Evolutionary conservation across 345 rosid species (phyloP), one percentile per base, ranked within the genome.

Genomic region (Salix udensis): DNA sequence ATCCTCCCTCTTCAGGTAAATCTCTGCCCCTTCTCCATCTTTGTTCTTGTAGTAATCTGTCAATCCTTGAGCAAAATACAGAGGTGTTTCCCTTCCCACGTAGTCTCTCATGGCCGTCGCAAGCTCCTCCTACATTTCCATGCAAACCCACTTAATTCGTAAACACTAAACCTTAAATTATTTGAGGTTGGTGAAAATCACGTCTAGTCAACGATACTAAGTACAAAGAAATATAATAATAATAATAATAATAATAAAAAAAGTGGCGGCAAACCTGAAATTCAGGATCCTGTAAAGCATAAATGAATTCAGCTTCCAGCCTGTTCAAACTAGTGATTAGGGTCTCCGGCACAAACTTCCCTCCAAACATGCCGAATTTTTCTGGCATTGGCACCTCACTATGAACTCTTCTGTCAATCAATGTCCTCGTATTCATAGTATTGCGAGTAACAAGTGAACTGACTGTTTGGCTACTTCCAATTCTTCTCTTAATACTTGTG

Each of bases 1-100:
- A 82, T 94, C 98, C 77, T 92, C 97, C 65, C 98, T 86, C 77
- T 94, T 94, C 30, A 94, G 77, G 79, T 88, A 94, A 28, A 94
- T 94, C 42, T 91, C 89, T 5, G 97, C 88, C 34, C 98, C 93
- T 76, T 80, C 78, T 61, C 90, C 89, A 1, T 81, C 83, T n/a
- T 80, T 67, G 75, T 86, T 82, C 83, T 78, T 87, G 88, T 92
- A 94, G 71, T 90, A 80, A 72, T 90, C 53, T 19, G 97, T 89
- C 52, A 94, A 85, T 76, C 91, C 80, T 77, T 77, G 65, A 23
- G 94, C 97, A 50, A 84, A 90, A 82, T 92, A 94, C 21, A 94
- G 82, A 50, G 97, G 97, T 8, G 91, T 94, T 76, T 89, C 97
- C 67, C 98, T 79, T 60, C 98, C 97, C 0, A 88, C 94, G 37